Evolutionary conservation across 2,329 filamentous ascomycete genomes (phyloP), one percentile per base, ranked within the genome.

Genomic region (Xenoacremonium recifei): DNA sequence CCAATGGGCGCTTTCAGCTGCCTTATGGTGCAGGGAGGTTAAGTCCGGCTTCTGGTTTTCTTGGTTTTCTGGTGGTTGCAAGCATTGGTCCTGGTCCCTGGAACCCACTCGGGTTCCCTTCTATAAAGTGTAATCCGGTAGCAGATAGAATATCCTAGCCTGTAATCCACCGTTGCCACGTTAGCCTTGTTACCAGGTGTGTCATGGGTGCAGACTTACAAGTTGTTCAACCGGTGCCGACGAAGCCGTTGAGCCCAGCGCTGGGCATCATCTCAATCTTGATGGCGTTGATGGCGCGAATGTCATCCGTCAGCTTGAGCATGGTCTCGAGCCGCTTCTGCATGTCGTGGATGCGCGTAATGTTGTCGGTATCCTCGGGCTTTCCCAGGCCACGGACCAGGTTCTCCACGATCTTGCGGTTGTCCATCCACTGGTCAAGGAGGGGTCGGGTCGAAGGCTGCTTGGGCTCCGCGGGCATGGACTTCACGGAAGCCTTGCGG

Each of bases 341-440:
- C 37, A 77, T 71, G 43, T 72, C 69, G 45, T 62, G 64, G 54
- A 84, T 71, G 41, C 76, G 72, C 47, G 78, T 70, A 47, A 80
- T 63, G 48, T 75, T 77, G 47, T 77, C 70, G 39, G 70, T 62
- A 47, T 78, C 75, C 49, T 73, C 70, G 13, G 76, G 76, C 57
- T 73, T 70, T 52, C 56, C 61, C 45, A 77, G 70, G 35, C 64
- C 66, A 39, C 69, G 66, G 33, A 84, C 69, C 30, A 86, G 77
- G 47, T 72, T 72, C 53, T 85, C 76, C 37, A 89, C 75, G 27
- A 74, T 75, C 57, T 75, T 76, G 64, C 79, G 83, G 65, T 84
- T 80, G 50, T 82, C 76, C 57, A 77, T 67, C 78, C 77, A 82
- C 54, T 77, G 69, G 46, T 78, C 71, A 39, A 74, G 63, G 36